These are phyloP conservation scores for Hirschioporus abietinus DNA, from an alignment of 768 basidiomycete genomes.

Conservation along the genomic window DNA sequence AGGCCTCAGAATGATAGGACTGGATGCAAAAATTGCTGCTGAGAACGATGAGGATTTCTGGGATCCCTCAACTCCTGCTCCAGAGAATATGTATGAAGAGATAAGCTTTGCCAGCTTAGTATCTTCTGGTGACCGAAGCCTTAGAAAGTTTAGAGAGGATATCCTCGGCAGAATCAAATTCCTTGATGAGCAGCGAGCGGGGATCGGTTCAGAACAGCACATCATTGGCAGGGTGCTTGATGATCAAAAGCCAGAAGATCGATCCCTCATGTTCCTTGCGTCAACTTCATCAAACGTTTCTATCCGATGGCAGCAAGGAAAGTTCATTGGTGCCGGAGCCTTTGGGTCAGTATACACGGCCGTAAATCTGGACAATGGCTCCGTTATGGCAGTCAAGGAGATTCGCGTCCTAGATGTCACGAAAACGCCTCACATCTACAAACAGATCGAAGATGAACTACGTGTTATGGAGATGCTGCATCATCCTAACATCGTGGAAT, in stretches of 20 bases:
- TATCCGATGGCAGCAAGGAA: slow-evolving; percentile 96
- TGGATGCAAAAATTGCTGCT: slow-evolving; percentile 27
- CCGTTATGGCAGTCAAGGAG: slow-evolving; percentile 99
- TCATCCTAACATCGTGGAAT: slow-evolving; percentile 97
- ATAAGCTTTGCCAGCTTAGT: slow-evolving; percentile 15
- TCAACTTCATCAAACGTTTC: slow-evolving; percentile 95
- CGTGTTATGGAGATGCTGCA: slow-evolving; percentile 97
- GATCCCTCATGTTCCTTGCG: slow-evolving; percentile 89
- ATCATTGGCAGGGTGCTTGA: slow-evolving; percentile 89
- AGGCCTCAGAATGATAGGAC: slow-evolving; percentile 47
- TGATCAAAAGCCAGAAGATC: slow-evolving; percentile 89
- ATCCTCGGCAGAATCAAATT: slow-evolving; percentile 50
- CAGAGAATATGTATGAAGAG: slow-evolving; percentile 23
- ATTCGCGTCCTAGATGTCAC: slow-evolving; percentile 94
- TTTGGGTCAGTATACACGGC: slow-evolving; percentile 99
- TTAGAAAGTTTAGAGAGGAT: slow-evolving; percentile 75
- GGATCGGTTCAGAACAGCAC: slow-evolving; percentile 62
- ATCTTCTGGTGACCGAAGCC: slow-evolving; percentile 49
- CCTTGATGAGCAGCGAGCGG: slow-evolving; percentile 61
- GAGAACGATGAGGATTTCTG: slow-evolving; percentile 50
- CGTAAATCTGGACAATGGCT: slow-evolving; percentile 92
- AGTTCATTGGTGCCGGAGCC: slow-evolving; percentile 97
- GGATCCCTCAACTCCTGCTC: slow-evolving; percentile 31
- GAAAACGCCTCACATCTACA: slow-evolving; percentile 80
- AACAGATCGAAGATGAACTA: slow-evolving; percentile 93